Base-by-base conservation (phyloP, 352 stramenopile genomes). In the Plasmopara viticola region DNA sequence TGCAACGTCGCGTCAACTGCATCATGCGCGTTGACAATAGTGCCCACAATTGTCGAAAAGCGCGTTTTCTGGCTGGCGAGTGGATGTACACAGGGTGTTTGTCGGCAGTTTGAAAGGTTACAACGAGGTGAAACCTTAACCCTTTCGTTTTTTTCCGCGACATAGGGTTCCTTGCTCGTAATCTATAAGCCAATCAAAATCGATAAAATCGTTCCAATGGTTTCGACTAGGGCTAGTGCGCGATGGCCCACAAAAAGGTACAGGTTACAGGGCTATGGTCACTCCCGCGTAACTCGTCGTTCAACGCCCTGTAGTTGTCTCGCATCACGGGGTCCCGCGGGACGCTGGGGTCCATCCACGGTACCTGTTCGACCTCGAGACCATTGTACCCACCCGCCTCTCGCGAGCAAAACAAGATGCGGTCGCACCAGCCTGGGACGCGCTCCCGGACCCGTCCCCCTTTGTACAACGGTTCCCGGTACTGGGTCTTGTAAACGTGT, bases 391-490 rank as follows among this genome's bases (percentile, higher is more conserved):
- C 6, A 28, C 30, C 62, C 57, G 62, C 0, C 10, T 38, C 12
- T 18, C 52, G 44, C 14, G 75, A 87, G 47, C 67, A 70, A 35
- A 71, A 74, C 13, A 87, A 34, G 17, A 91, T 86, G 41, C 81
- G 76, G 52, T 91, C 81, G 49, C 70, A 86, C 71, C 74, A 91
- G 0, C 70, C 70, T 5, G 81, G 81, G 12, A 86, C 74, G 3
- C 74, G 78, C 13, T 83, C 71, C n/a, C 78, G 74, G 7, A 76
- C 40, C 12, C 79, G 51, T 10, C 81, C 78, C 15, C 78, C 76
- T 52, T 89, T 89, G 66, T 86, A 87, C 44, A 89, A 78, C 34
- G 81, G 74, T 45, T 89, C 78, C 18, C 76, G 73, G 53, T 74
- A 86, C 12, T 53, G 51, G 0, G 72, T 65, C 14, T 72, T 56